These are phyloP conservation scores for Paramecium caudatum DNA, from an alignment of 73 alveolate species.

Conservation along the genomic window DNA sequence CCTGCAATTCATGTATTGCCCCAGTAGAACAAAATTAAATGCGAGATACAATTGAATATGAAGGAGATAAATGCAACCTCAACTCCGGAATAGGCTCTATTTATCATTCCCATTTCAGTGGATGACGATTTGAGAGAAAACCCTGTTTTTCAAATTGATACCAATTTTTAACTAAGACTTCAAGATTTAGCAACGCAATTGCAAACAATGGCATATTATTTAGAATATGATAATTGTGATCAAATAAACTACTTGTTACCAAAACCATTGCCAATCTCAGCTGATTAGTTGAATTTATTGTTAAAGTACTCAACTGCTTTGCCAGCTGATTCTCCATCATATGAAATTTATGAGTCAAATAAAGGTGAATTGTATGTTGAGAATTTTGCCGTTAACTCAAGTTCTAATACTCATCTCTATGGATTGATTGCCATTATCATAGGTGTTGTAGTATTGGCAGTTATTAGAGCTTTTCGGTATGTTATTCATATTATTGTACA, in stretches of 20 bases:
- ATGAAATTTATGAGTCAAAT: neutral
- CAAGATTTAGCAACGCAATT: conserved; percentile 36
- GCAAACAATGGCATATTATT: neutral
- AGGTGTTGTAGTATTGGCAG: conserved; percentile 47
- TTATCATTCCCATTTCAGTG: neutral
- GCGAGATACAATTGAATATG: conserved; percentile 38
- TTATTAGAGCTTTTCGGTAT: conserved; percentile 42
- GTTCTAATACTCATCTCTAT: conserved; percentile 14
- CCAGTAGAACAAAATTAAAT: neutral
- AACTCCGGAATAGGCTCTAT: neutral
- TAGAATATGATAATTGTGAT: conserved; percentile 14
- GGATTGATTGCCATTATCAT: neutral
- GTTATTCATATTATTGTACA: neutral
- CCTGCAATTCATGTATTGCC: conserved; percentile 13
- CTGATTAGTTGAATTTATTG: neutral
- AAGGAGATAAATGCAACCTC: conserved; percentile 34
- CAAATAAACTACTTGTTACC: neutral
- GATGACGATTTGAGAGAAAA: conserved; percentile 17
- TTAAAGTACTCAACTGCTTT: neutral
- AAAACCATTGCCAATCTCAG: neutral
- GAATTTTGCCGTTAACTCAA: conserved; percentile 3
- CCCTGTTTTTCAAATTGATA: conserved; percentile 13
- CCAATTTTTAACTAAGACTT: neutral
- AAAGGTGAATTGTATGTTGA: conserved; percentile 33
- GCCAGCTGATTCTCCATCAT: neutral